Evolutionary conservation across 768 basidiomycete species (phyloP), one percentile per base, ranked within the genome.

Genomic region (Fomitopsis serialis): DNA sequence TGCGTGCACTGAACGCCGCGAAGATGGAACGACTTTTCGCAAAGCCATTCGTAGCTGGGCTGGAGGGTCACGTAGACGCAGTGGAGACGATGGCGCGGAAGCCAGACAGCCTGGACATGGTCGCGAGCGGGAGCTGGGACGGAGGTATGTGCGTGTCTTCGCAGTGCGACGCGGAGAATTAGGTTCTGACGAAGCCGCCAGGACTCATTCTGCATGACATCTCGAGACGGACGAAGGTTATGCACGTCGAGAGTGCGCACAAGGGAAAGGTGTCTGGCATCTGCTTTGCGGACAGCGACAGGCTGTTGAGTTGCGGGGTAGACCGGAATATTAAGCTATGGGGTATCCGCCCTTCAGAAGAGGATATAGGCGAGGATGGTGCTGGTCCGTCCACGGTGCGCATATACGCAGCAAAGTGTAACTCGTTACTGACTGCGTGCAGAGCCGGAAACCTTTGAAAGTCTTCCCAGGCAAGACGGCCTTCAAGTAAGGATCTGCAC

Each of bases 11-110:
- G 44, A 96, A 94, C 58, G 97, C 97, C 2, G 89, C 88, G 13
- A 99, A 99, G 73, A 90, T 99, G 79, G 96, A 98, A 48, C 77
- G 91, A 54, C 92, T 99, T 73, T 98, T 98, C 65, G 86, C 97
- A n/a, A 98, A 97, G 63, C 97, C 97, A 0, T 98, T 98, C 63
- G 76, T 99, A 15, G 91, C 82, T 35, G 79, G 83, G 49, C 67
- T 99, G 46, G 95, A 97, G 55, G 97, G 97, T 1, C 97, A 98
- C 68, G 77, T 89, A 36, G 95, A 98, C 66, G 92, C 93, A 17
- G 86, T 98, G n/a, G 95, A 97, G 70, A 82, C 84, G 19, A 72
- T 98, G 54, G 79, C 80, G 15, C 84, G 81, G 60, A 86, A 83
- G 57, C 83, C 85, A 19, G 81, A 84, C 17, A 81, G 87, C 1